Evolutionary conservation across 192 early-diverging fungal species (phyloP).

Genomic region (Jimgerdemannia flammicorona): DNA sequence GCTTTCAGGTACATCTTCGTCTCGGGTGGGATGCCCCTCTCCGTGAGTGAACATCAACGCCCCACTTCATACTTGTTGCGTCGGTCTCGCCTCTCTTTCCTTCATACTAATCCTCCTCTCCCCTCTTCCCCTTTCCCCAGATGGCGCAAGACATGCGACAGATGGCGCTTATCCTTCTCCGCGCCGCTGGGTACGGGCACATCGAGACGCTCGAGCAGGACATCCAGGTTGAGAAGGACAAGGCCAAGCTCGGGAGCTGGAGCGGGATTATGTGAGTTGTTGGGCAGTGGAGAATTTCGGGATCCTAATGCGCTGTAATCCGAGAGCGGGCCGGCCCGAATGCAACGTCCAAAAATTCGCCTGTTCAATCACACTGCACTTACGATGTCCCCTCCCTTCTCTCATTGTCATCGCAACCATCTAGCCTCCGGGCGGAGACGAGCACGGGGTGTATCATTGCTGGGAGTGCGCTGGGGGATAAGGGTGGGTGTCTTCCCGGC

Average conservation of each 20-base stretch:
- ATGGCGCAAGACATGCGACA: conserved; percentile 6
- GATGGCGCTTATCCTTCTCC: not conserved
- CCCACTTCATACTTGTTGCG: too few species aligned
- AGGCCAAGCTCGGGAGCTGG: not conserved
- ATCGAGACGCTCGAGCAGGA: conserved; percentile 8
- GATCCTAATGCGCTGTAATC: not conserved
- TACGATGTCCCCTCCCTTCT: not conserved
- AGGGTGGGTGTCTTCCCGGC: not conserved
- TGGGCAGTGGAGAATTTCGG: not conserved
- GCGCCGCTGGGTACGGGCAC: conserved; percentile 2
- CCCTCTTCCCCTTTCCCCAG: not conserved
- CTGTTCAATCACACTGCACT: too few species aligned
- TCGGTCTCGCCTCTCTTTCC: too few species aligned
- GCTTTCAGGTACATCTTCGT: too few species aligned
- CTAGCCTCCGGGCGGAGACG: conserved; percentile 24
- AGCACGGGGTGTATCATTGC: conserved; percentile 33
- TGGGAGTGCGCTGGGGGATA: conserved; percentile 16
- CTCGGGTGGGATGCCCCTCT: too few species aligned
- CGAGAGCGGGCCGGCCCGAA: too few species aligned
- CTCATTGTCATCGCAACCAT: not conserved
- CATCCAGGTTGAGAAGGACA: conserved; percentile 6
- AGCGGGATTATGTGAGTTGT: conserved; percentile 3
- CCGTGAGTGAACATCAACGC: too few species aligned
- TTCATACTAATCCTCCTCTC: too few species aligned
- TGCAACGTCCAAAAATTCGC: too few species aligned